Base-by-base conservation (phyloP, 148 eudicot species). In the Cornus controversa region DNA sequence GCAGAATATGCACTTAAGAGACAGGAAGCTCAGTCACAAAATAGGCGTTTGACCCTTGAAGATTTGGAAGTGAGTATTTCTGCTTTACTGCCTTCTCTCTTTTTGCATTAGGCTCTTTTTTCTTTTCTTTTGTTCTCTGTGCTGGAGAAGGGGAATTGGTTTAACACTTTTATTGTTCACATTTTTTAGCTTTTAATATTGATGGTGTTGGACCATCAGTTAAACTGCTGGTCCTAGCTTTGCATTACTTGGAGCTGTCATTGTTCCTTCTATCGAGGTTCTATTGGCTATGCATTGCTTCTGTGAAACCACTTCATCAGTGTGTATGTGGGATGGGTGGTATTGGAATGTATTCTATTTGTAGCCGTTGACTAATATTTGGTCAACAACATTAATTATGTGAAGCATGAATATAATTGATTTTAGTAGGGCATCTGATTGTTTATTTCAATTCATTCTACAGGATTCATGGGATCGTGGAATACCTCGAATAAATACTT, bases 401-500 rank as follows among this genome's bases (percentile, higher is more conserved):
- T 15, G 22, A 13, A 50, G 71, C 4, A 0, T 66, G 53, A 22
- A 62, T 76, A 20, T 50, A 20, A 18, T 66, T 9, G 5, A n/a
- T 22, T 28, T 66, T 29, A 47, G 37, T 15, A 7, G 40, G 26
- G 60, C 27, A 45, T 15, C 70, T 67, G 67, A 66, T 53, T 73
- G 45, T 31, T 54, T 79, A 11, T 69, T 40, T 60, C 83, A 11
- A 6, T 66, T 69, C 29, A 45, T 31, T 70, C 5, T 75, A 23
- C 58, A 84, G 91, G 99, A 96, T 86, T 96, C 99, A 58, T 96
- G 99, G 99, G 99, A 96, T 83, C 93, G 98, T 77, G 99, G 99
- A 67, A 96, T 96, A 75, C 99, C 99, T 83, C 85, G 99, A 74
- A 96, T 96, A 69, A 96, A 96, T 82, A 96, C 99, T 37, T 81